Evolutionary conservation across 441 rosid genomes (phyloP), one percentile per base, ranked within the genome.

Genomic region (Syzygium malaccense): DNA sequence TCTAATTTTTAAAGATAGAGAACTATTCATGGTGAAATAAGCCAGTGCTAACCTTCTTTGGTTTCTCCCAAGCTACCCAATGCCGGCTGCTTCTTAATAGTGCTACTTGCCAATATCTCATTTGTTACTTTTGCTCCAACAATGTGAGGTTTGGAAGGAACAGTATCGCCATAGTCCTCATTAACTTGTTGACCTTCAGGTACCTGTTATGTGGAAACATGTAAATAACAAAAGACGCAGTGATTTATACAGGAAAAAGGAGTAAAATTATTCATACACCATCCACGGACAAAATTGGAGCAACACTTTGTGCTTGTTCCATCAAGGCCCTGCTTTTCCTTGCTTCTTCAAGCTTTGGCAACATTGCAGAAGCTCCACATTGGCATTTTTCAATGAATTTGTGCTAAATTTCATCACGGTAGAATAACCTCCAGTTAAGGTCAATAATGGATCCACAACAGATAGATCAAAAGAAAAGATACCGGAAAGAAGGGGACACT

Each of bases 311-410:
- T 30, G 93, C 96, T 89, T 93, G 91, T 91, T 94, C 97, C 96
- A 95, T 95, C 75, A 93, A 87, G 49, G 95, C 96, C 93, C 97
- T 95, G 86, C 93, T 89, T 93, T 93, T 92, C 93, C 97, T 96
- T 32, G 99, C 97, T 94, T 96, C 96, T 88, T 96, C 99, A 93
- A 98, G 94, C 96, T 94, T 98, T 68, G 98, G 98, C 79, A 94
- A 88, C 98, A 98, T 98, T 88, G 95, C 94, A 85, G 97, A 94
- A 89, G 99, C 99, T 86, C 99, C 99, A 91, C 89, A 91, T 92
- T 96, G 97, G 94, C 98, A 96, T 93, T 95, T 97, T 89, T 94
- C 99, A 86, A 96, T 95, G 88, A 98, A 98, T 91, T 98, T 98
- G 93, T 98, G 99, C 99, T 98, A 90, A 78, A 90, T 89, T 91